A percentile compares a stretch with the other conserved stretches of the same genome.
phyloP scores from a whole-genome alignment of 2,329 filamentous ascomycete genomes.

The Decorospora gaudefroyi region DNA sequence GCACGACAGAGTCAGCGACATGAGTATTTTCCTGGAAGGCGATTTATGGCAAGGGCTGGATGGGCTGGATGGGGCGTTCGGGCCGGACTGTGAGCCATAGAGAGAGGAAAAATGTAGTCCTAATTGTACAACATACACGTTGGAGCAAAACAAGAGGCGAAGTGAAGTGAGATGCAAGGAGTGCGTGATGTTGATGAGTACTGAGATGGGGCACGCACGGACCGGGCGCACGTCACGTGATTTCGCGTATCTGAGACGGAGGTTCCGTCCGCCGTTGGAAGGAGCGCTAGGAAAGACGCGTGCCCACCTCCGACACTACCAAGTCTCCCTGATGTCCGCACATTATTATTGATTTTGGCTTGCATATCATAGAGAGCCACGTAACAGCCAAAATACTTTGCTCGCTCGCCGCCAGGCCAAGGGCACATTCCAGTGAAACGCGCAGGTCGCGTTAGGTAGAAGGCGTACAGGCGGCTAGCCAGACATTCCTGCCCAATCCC shows the following conservation, averaged over 20 bases:
- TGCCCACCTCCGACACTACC: too few relatives aligned
- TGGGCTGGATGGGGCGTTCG: slow-evolving; percentile 24
- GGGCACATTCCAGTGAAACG: too few relatives aligned
- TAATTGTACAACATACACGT: background rate
- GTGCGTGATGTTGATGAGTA: background rate
- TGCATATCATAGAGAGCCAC: too few relatives aligned
- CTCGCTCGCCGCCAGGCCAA: too few relatives aligned
- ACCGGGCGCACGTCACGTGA: slow-evolving; percentile 2
- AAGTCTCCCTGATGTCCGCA: too few relatives aligned
- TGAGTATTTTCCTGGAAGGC: slow-evolving; percentile 30
- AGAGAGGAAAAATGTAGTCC: slow-evolving; percentile 4
- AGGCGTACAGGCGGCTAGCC: slow-evolving; percentile 9
- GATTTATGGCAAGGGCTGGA: slow-evolving; percentile 38
- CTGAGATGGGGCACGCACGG: background rate
- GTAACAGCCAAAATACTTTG: too few relatives aligned
- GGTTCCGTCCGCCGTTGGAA: too few relatives aligned
- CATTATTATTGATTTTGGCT: too few relatives aligned
- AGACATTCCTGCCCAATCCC: too few relatives aligned
- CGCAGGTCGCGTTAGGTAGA: too few relatives aligned
- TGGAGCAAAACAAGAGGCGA: background rate
- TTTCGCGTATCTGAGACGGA: too few relatives aligned
- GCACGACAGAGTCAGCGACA: slow-evolving; percentile 29
- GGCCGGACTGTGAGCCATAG: slow-evolving; percentile 26
- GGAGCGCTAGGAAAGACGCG: too few relatives aligned
- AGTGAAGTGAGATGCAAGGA: background rate